A percentile compares a stretch with the other conserved stretches of the same genome.
Conservation (phyloP, 305 asterid genomes). For the Fraxinus nigra region DNA sequence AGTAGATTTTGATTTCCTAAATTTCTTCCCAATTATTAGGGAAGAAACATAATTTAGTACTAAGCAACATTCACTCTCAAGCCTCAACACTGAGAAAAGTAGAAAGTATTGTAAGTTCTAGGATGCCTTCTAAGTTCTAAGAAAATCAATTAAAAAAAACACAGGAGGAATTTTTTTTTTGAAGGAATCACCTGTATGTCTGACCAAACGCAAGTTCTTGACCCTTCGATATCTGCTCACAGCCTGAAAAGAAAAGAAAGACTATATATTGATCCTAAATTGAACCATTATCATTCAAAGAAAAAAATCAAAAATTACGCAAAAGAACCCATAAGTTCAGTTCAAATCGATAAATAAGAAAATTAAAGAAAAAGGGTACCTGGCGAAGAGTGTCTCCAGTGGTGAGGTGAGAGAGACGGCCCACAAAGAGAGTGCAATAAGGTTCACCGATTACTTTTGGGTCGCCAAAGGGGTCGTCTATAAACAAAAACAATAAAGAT, state of each 20-base stretch:
- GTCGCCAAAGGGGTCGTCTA: constrained; percentile 91
- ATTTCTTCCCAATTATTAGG: constrained; percentile 2
- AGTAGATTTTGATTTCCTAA: neutral
- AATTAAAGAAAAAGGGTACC: constrained; percentile 27
- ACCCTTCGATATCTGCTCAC: constrained; percentile 77
- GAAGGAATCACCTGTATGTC: constrained; percentile 64
- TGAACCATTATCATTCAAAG: neutral
- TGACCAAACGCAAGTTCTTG: constrained; percentile 71
- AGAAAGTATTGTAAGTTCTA: neutral
- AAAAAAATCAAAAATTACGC: neutral
- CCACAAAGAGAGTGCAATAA: constrained; percentile 78
- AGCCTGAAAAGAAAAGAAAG: constrained; percentile 42
- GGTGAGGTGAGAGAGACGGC: constrained; percentile 74
- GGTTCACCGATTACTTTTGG: constrained; percentile 79
- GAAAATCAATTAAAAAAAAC: neutral
- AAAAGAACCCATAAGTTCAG: neutral
- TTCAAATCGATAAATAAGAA: neutral
- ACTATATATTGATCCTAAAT: neutral
- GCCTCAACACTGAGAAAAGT: neutral
- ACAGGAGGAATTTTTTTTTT: neutral
- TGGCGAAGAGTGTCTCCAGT: constrained; percentile 67
- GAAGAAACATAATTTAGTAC: neutral
- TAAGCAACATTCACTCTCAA: neutral
- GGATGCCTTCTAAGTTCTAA: neutral
- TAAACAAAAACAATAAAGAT: constrained; percentile 6